Base-by-base conservation (phyloP, 768 basidiomycete species). In the Lentinula detonsa region DNA sequence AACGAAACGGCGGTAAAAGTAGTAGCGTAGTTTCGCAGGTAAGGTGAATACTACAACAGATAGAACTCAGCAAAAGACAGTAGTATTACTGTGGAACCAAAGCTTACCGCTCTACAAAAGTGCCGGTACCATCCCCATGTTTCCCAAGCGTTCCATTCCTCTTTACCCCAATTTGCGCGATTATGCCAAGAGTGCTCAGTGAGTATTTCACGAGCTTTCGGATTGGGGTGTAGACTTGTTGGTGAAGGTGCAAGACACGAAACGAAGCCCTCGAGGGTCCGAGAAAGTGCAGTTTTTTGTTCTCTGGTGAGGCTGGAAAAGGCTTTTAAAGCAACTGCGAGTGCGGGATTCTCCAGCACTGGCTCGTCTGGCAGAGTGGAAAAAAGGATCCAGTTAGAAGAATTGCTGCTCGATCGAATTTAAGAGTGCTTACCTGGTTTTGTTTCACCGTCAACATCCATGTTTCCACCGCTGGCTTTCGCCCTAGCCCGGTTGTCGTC, bases 101-200 rank as follows among this genome's bases (percentile, higher is more conserved):
- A 15, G 76, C 91, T 64, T 58, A 94, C 93, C 71, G 75, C 80
- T 67, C 92, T 79, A 72, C 90, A 91, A 75, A 93, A 95, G 66
- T 96, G 91, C 62, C 90, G 78, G 66, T 90, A 95, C 93, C 93
- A 95, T 2, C 90, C 87, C 88, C 91, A 93, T 0, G 87, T 90
- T 74, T 91, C 87, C 92, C 91, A 94, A 1, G 82, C 78, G 68
- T 82, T 81, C 93, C 93, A 95, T 59, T 90, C 87, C 31, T 85
- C 83, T 40, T 83, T 79, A 21, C 78, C 78, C 91, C 91, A 93
- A 34, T 75, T 80, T 1, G 76, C 78, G 23, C 90, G 86, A 46
- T 82, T 82, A 37, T 84, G 78, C 93, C 92, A 94, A 0, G 85
- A 82, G 4, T 80, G 75, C 65, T 86, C 84, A 3, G 79, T 78